Evolutionary conservation across 148 eudicot species (phyloP), one percentile per base, ranked within the genome.

Genomic region (Amaranthus palmeri): DNA sequence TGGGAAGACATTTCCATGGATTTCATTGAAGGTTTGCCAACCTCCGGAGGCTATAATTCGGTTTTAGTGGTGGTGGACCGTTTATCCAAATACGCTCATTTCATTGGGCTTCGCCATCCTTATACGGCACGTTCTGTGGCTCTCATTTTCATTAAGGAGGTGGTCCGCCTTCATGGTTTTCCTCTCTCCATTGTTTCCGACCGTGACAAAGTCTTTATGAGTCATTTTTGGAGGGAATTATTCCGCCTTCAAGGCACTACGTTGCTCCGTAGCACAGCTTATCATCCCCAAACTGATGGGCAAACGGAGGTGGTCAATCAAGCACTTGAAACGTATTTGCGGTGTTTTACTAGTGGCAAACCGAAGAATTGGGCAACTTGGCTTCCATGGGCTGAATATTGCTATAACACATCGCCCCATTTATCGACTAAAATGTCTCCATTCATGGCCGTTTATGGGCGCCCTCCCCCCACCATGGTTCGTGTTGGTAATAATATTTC

Each of bases 271-370:
- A 43, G 51, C 12, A 45, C 53, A 2, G 4, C 68, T 12, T 48
- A 65, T 12, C 68, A 65, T n/a, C 68, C 53, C 8, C 68, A 65
- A 65, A 14, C 68, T 0, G 54, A 65, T n/a, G 54, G 41, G 10
- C 68, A 65, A 50, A 6, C 56, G 7, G 56, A 66, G 10, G 40
- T 17, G 1, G 55, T 66, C 3, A 66, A 66, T 8, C 17, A 25
- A 44, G 9, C 4, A 0, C 2, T 66, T 6, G 69, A 50, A 44
- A 66, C 69, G 5, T 66, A 17, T 4, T 10, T 62, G 7, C 4
- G 66, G 9, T 62, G 66, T 10, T 48, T 48, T 17, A 7, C 3
- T 4, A 18, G 14, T 1, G 43, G 55, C 2, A 0, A 48, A 3
- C 42, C 69, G 8, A 2, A 18, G 10, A 8, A 25, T 0, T 66